A percentile compares a stretch with the other conserved stretches of the same genome.
These are phyloP conservation scores for Cladosporium colombiae DNA, from an alignment of 2,329 filamentous ascomycete genomes.

Conservation along the genomic window DNA sequence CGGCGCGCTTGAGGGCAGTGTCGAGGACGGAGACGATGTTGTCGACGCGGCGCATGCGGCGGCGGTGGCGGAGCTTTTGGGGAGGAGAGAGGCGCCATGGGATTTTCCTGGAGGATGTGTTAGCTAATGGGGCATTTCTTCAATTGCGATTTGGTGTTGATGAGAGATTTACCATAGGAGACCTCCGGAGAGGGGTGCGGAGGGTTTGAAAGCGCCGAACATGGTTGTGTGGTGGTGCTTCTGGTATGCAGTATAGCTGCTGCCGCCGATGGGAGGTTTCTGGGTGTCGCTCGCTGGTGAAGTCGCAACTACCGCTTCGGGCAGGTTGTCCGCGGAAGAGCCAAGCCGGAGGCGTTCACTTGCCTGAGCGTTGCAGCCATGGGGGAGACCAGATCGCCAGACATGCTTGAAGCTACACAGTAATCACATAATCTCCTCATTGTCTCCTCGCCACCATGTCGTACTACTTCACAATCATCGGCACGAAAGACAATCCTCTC, in stretches of 20 bases:
- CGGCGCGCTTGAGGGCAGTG: conserved; percentile 66
- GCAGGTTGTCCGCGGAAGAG: conserved; percentile 25
- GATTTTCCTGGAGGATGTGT: conserved; percentile 68
- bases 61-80: conserved; percentile 84
- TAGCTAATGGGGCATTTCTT: conserved; percentile 9
- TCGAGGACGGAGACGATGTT: conserved; percentile 81
- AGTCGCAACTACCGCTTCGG: conserved; percentile 18
- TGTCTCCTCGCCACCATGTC: conserved; percentile 63
- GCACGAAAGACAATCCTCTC: conserved; percentile 90
- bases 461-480: conserved; percentile 97
- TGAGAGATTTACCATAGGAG: conserved; percentile 69
- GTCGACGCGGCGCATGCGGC: conserved; percentile 82
- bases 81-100: conserved; percentile 92
- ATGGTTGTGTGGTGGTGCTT: conserved; percentile 51
- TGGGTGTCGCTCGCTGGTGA: conserved; percentile 11
- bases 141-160: conserved; percentile 12
- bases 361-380: conserved; percentile 16
- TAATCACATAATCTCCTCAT: neutral
- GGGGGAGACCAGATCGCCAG: neutral
- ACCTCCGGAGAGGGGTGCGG: conserved; percentile 73
- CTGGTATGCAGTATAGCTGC: conserved; percentile 1
- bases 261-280: neutral
- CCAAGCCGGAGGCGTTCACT: conserved; percentile 22
- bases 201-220: conserved; percentile 82
- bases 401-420: neutral